Conservation (phyloP, 805 yeast species). For the Tetrapisispora fleetii region DNA sequence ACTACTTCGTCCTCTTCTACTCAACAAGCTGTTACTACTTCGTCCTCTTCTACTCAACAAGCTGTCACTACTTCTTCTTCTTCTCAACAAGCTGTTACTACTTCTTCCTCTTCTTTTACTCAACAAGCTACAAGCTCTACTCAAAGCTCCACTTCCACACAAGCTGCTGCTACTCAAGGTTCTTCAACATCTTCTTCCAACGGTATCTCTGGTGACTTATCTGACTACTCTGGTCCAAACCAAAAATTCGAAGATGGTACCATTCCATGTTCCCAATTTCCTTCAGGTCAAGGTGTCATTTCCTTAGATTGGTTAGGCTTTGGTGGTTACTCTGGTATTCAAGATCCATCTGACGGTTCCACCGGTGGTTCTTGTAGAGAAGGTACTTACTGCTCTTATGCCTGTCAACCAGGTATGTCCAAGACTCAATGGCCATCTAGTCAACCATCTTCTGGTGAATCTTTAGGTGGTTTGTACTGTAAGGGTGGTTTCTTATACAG, state of each 20-base stretch:
- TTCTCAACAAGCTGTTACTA: no score
- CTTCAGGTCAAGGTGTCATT: conserved; percentile 66
- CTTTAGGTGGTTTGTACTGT: conserved; percentile 91
- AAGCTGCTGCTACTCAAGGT: conserved; percentile 10
- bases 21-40: conserved; percentile 1
- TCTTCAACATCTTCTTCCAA: conserved; percentile 30
- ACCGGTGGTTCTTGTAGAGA: conserved; percentile 64
- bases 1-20: conserved; percentile 3
- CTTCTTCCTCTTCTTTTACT: conserved; percentile 14
- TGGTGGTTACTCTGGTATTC: conserved; percentile 41
- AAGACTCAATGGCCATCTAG: conserved; percentile 94
- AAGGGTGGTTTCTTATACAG: conserved; percentile 77
- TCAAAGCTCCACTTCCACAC: conserved; percentile 5
- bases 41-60: conserved; percentile 3
- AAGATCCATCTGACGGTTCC: conserved; percentile 38
- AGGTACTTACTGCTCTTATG: conserved; percentile 93
- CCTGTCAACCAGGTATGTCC: conserved; percentile 98
- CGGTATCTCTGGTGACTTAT: conserved; percentile 48
- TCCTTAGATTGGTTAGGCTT: conserved; percentile 45
- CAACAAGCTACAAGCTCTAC: no score
- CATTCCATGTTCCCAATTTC: conserved; percentile 56
- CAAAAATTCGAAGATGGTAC: conserved; percentile 61
- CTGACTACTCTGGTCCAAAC: conserved; percentile 47
- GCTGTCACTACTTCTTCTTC: conserved; percentile 9
- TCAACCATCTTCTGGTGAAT: conserved; percentile 86